A percentile compares a stretch with the other conserved stretches of the same genome.
Conservation (phyloP, 768 basidiomycete species). For the Russula emetica region DNA sequence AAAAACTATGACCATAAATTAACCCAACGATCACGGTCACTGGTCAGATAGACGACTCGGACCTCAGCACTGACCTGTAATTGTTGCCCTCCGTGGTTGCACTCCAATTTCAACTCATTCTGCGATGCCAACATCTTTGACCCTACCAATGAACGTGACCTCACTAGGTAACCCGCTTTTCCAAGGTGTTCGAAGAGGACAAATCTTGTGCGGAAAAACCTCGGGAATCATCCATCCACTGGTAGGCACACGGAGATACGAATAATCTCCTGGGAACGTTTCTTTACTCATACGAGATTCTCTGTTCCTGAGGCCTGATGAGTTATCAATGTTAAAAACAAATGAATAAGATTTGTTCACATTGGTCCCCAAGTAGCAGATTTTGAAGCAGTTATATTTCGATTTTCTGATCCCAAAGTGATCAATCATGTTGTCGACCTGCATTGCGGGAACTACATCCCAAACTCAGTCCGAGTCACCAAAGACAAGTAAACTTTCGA, state of each 20-base stretch:
- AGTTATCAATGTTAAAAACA: background rate
- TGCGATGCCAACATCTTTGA: background rate
- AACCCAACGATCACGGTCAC: background rate
- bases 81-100: background rate
- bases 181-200: background rate
- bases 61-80: background rate
- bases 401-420: too few relatives aligned
- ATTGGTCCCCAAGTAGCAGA: too few relatives aligned
- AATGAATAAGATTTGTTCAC: too few relatives aligned
- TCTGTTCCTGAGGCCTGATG: background rate
- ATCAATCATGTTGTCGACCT: too few relatives aligned
- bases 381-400: too few relatives aligned
- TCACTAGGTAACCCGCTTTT: background rate
- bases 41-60: too few relatives aligned
- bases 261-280: background rate
- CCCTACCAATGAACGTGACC: background rate
- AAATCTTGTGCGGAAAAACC: background rate
- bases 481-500: too few relatives aligned
- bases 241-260: background rate
- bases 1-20: too few relatives aligned
- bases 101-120: background rate
- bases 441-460: too few relatives aligned
- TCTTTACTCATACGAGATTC: background rate
- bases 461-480: too few relatives aligned
- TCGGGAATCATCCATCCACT: background rate